phyloP scores from a whole-genome alignment of 1,139 yeast species.

The Diutina sp. region DNA sequence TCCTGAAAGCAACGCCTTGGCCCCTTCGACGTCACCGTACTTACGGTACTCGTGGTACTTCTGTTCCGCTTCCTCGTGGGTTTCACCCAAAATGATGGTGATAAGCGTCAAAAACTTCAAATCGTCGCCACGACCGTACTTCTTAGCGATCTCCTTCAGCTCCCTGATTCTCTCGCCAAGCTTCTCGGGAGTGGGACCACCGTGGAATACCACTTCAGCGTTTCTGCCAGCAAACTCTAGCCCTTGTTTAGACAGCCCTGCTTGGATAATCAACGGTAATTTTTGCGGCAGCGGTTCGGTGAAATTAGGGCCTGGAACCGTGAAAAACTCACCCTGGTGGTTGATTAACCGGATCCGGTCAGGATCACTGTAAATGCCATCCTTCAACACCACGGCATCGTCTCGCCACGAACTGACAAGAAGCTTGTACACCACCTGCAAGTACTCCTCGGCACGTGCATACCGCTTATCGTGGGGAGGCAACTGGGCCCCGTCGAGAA shows the following conservation, averaged over 20 bases:
- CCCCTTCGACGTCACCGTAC: constrained; percentile 27
- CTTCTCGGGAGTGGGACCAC: constrained; percentile 16
- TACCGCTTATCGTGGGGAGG: constrained; percentile 29
- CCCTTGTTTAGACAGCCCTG: constrained; percentile 35
- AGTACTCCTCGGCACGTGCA: constrained; percentile 27
- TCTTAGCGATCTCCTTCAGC: constrained; percentile 17
- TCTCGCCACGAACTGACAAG: constrained; percentile 33
- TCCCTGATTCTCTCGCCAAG: constrained; percentile 16
- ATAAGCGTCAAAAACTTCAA: constrained; percentile 21
- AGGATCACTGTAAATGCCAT: constrained; percentile 25
- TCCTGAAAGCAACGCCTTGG: constrained; percentile 25
- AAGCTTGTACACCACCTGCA: constrained; percentile 26
- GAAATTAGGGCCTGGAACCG: constrained; percentile 31
- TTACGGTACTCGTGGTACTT: constrained; percentile 16
- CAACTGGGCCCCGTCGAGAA: constrained; percentile 19
- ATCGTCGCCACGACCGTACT: constrained; percentile 19
- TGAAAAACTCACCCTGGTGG: constrained; percentile 25
- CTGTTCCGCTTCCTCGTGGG: constrained; percentile 21
- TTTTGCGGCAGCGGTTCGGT: constrained; percentile 34
- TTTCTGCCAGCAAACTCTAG: constrained; percentile 30
- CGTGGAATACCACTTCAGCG: constrained; percentile 30
- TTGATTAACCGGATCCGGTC: constrained; percentile 26
- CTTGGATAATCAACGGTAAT: constrained; percentile 32
- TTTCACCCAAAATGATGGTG: constrained; percentile 21
- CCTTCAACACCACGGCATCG: constrained; percentile 24